phyloP scores from a whole-genome alignment of 1,284 basidiomycete species.

The Afroboletus lepidellus region DNA sequence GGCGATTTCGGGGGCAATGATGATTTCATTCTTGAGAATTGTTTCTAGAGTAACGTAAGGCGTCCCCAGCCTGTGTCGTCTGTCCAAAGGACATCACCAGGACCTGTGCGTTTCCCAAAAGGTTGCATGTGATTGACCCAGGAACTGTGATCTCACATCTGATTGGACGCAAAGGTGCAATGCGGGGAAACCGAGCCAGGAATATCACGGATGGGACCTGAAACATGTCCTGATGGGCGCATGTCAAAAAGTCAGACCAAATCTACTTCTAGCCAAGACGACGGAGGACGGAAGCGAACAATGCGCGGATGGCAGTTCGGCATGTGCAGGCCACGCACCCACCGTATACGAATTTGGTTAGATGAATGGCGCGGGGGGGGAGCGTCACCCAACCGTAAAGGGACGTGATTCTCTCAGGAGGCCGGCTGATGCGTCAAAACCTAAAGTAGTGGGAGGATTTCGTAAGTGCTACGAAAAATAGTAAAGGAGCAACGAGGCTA shows the following conservation, averaged over 20 bases:
- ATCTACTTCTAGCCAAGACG: conserved; percentile 4
- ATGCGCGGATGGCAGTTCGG: conserved; percentile 8
- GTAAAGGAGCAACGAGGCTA: neutral
- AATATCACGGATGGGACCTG: neutral
- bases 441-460: conserved; percentile 17
- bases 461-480: conserved; percentile 21
- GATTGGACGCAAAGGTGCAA: neutral
- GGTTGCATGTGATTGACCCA: conserved; percentile 5
- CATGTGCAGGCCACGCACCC: neutral
- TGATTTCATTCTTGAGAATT: conserved; percentile 6
- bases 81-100: neutral
- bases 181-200: neutral
- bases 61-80: neutral
- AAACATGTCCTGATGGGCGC: conserved; percentile 1
- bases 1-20: neutral
- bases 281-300: neutral
- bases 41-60: conserved; percentile 8
- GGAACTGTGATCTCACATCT: neutral
- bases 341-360: conserved; percentile 23
- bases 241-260: neutral
- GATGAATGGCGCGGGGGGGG: conserved; percentile 11
- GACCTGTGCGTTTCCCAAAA: neutral
- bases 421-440: conserved; percentile 14
- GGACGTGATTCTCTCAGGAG: conserved; percentile 22
- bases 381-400: neutral